Percentiles rank a stretch among this genome's conserved stretches.
Evolutionary conservation across 768 basidiomycete genomes (phyloP).

Genomic region (Suillus americanus): DNA sequence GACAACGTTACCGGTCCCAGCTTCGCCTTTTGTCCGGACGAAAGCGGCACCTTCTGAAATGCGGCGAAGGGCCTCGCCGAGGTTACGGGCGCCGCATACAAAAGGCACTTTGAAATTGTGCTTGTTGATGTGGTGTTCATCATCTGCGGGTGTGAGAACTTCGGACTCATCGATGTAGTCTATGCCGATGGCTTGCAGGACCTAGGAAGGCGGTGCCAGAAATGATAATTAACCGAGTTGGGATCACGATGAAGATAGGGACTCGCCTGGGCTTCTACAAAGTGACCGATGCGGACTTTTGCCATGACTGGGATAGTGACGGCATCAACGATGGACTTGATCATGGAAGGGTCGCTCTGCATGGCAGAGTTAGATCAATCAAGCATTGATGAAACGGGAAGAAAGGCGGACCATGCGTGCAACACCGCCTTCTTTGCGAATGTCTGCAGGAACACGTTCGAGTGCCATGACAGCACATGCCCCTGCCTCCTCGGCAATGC

Average conservation of each 20-base stretch:
- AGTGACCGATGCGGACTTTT: conserved; percentile 94
- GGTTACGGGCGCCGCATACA: conserved; percentile 92
- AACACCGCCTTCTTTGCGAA: conserved; percentile 88
- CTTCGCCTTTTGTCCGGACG: conserved; percentile 97
- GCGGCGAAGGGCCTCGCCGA: conserved; percentile 94
- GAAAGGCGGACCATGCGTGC: conserved; percentile 80
- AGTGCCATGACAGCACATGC: conserved; percentile 98
- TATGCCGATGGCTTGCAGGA: conserved; percentile 89
- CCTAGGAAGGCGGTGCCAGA: conserved; percentile 44
- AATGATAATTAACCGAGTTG: neutral
- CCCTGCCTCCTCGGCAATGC: conserved; percentile 95
- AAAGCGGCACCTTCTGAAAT: conserved; percentile 98
- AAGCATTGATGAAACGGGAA: neutral
- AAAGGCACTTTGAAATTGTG: conserved; percentile 94
- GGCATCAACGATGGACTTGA: conserved; percentile 92
- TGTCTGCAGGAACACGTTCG: conserved; percentile 94
- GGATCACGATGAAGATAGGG: neutral
- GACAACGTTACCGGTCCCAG: conserved; percentile 86
- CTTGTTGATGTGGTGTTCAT: conserved; percentile 96
- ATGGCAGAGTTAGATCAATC: neutral
- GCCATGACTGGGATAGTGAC: conserved; percentile 98
- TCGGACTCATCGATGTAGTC: conserved; percentile 97
- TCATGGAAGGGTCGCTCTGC: conserved; percentile 92
- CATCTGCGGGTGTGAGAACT: conserved; percentile 95
- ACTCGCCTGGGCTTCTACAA: conserved; percentile 89